phyloP scores from a whole-genome alignment of 73 alveolate genomes.

The Tetrahymena borealis region DNA sequence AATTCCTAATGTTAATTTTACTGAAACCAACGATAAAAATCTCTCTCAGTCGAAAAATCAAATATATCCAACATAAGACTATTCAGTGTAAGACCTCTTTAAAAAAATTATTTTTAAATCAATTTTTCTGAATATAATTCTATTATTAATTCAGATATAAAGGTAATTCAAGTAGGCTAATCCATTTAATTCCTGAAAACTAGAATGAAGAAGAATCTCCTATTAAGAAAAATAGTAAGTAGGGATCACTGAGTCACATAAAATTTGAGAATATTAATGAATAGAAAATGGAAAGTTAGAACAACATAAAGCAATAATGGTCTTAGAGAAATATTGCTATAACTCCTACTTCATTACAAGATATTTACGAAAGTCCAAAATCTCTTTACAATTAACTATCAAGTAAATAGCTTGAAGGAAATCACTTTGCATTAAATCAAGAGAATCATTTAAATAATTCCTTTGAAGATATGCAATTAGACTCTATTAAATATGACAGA shows the following conservation, averaged over 20 bases:
- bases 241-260: background rate
- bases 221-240: background rate
- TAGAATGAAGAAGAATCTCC: background rate
- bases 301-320: background rate
- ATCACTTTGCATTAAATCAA: background rate
- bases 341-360: background rate
- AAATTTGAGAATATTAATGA: background rate
- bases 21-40: background rate
- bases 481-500: background rate
- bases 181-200: background rate
- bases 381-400: background rate
- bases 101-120: background rate
- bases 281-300: background rate
- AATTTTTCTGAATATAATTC: background rate
- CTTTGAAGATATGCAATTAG: too few species aligned
- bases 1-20: background rate
- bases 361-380: background rate
- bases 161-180: background rate
- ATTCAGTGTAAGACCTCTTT: background rate
- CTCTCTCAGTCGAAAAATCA: background rate
- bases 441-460: too few species aligned
- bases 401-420: background rate
- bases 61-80: background rate
- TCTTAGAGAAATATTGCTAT: background rate
- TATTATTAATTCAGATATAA: background rate